Conservation (phyloP, 306 rosid genomes). For the Biancaea sappan region DNA sequence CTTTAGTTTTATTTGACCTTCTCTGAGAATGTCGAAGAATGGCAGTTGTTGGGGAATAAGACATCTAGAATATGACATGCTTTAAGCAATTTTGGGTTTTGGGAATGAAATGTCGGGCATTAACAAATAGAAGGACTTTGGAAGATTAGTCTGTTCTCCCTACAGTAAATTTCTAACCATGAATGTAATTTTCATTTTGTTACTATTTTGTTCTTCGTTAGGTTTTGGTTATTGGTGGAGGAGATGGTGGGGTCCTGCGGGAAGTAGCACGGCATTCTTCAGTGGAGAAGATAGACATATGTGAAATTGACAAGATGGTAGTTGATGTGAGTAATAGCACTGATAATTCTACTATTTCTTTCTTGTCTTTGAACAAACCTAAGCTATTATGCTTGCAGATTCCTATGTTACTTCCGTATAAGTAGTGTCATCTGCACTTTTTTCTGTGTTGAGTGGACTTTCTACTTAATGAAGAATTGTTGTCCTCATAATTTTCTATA, state of each 20-base stretch:
- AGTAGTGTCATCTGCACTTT: neutral
- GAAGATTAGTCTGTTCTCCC: neutral
- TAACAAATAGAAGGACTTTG: neutral
- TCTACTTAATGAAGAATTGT: constrained; percentile 8
- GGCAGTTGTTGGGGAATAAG: constrained; percentile 1
- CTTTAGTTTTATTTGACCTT: neutral
- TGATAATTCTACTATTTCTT: constrained; percentile 22
- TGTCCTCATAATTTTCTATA: constrained; percentile 14
- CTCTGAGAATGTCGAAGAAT: neutral
- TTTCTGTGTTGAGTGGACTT: neutral
- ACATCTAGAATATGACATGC: neutral
- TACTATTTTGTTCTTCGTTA: constrained; percentile 26
- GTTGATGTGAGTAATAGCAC: constrained; percentile 68
- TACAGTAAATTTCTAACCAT: neutral
- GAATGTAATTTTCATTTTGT: constrained; percentile 11
- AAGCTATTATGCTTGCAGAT: constrained; percentile 8
- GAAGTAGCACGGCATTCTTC: constrained; percentile 94
- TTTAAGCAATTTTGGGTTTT: neutral
- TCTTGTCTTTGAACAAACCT: constrained; percentile 12
- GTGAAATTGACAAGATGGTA: constrained; percentile 98
- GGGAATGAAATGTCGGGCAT: neutral
- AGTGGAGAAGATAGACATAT: constrained; percentile 85
- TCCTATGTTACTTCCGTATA: constrained; percentile 6
- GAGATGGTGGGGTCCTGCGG: constrained; percentile 96
- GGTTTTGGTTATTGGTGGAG: constrained; percentile 99